Base-by-base conservation (phyloP, 2,329 filamentous ascomycete species). In the Ophiostoma triangulosporum region DNA sequence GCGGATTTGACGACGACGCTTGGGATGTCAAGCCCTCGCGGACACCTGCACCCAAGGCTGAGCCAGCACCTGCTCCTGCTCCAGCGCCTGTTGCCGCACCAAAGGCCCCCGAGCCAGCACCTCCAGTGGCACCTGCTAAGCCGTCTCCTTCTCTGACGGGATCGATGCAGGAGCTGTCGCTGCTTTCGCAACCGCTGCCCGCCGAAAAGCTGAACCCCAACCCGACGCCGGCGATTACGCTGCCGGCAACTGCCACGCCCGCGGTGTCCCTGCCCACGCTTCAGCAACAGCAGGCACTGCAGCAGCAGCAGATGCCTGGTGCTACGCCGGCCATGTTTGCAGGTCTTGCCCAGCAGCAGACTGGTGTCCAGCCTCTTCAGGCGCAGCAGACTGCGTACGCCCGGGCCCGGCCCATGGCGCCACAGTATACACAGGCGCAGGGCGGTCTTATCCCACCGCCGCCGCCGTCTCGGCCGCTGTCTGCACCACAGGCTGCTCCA, bases 1-100 rank as follows among this genome's bases (percentile, higher is more conserved):
- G 66, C 63, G 88, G 88, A 3, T 97, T 97, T 63, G 93, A 98
- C 51, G 93, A 97, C 63, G 88, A 97, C 71, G 93, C 93, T 8
- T 98, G 93, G 93, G 88, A 94, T 62, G 84, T 95, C 50, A 96
- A 96, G 70, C 87, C 88, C 17, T 78, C 84, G 1, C 17, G 17
- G 46, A 20, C 26, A 6, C 46, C 46, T 33, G 29, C 46, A 1
- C 46, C 69, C 31, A 61, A 73, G 22, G 62, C 70, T 15, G 60
- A 70, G 15, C 61, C 73, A 17, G 62, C 70, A 14, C 59, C 69
- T 27, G 59, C 64, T 20, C 57, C 61, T 17, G 58, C 60, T 12
- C 68, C 63, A 40, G 63, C 62, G 54, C 66, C 71, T 17, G 55
- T 73, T 48, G 64, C 68, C 31, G 61, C 73, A 17, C 62, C 70